Conservation (phyloP, 2,329 filamentous ascomycete genomes). For the Sporothrix humicola region DNA sequence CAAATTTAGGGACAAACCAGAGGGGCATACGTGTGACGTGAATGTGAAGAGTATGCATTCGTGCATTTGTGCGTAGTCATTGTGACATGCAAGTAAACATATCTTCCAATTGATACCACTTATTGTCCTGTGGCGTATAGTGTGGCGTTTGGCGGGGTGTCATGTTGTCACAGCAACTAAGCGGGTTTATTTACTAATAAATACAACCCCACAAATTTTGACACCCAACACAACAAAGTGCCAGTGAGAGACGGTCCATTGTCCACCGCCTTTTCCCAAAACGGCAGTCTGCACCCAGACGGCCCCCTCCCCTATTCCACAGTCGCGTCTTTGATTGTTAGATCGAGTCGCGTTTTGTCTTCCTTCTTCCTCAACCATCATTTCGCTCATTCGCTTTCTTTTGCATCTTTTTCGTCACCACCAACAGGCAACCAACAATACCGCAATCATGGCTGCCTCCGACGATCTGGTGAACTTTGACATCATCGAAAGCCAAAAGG, state of each 20-base stretch:
- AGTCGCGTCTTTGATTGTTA: constrained; percentile 29
- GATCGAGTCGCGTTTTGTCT: constrained; percentile 10
- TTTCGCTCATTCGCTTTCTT: neutral
- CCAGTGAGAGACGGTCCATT: neutral
- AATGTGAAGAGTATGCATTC: neutral
- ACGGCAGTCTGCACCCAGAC: neutral
- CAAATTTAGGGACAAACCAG: constrained; percentile 26
- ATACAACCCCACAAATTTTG: constrained; percentile 31
- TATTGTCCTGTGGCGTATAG: constrained; percentile 14
- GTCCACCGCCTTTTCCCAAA: constrained; percentile 19
- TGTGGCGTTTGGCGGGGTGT: constrained; percentile 1
- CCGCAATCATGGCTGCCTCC: constrained; percentile 36
- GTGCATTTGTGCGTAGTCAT: neutral
- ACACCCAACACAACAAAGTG: constrained; percentile 28
- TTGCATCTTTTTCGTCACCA: neutral
- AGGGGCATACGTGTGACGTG: neutral
- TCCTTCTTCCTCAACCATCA: neutral
- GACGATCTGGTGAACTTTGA: constrained; percentile 76
- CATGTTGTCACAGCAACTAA: constrained; percentile 37
- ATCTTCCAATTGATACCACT: too few species aligned
- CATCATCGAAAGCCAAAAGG: constrained; percentile 94
- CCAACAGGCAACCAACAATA: constrained; percentile 9
- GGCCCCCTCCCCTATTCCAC: neutral
- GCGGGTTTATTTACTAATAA: constrained; percentile 37
- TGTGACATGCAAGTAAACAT: too few species aligned